Conservation (phyloP, 1,284 basidiomycete genomes). For the Erythrobasidium hasegawianum region DNA sequence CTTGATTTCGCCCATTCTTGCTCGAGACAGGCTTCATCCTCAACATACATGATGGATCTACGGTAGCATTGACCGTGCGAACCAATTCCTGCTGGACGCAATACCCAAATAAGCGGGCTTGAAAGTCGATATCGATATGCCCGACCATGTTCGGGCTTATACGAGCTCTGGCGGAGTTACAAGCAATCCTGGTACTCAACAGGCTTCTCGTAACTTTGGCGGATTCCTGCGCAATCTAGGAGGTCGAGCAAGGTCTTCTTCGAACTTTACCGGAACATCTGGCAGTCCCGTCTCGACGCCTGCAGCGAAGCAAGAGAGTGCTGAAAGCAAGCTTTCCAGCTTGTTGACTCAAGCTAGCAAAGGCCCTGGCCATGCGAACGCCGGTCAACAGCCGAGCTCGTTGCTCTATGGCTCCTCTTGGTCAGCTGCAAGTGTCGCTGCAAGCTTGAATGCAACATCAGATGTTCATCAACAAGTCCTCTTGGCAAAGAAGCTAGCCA, state of each 20-base stretch:
- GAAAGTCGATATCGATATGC: slow-evolving; percentile 3
- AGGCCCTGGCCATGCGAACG: background rate
- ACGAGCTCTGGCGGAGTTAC: background rate
- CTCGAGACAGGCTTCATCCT: background rate
- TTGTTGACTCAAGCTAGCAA: slow-evolving; percentile 10
- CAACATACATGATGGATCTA: background rate
- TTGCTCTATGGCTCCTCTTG: background rate
- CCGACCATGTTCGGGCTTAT: background rate
- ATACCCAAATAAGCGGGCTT: background rate
- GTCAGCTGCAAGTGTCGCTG: background rate
- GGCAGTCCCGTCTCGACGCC: slow-evolving; percentile 24
- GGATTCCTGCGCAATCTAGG: slow-evolving; percentile 2
- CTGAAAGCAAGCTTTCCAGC: slow-evolving; percentile 26
- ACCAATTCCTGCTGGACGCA: background rate
- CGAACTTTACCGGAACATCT: background rate
- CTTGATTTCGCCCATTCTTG: background rate
- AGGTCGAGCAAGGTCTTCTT: background rate
- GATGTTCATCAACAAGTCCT: slow-evolving; percentile 5
- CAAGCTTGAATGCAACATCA: background rate
- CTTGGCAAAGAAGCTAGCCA: slow-evolving; percentile 15
- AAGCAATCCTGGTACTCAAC: background rate
- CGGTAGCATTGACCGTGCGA: background rate
- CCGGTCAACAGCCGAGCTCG: background rate
- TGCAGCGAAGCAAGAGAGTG: slow-evolving; percentile 23
- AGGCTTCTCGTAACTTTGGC: background rate